Evolutionary conservation across 345 rosid species (phyloP).

Genomic region (Durio zibethinus): DNA sequence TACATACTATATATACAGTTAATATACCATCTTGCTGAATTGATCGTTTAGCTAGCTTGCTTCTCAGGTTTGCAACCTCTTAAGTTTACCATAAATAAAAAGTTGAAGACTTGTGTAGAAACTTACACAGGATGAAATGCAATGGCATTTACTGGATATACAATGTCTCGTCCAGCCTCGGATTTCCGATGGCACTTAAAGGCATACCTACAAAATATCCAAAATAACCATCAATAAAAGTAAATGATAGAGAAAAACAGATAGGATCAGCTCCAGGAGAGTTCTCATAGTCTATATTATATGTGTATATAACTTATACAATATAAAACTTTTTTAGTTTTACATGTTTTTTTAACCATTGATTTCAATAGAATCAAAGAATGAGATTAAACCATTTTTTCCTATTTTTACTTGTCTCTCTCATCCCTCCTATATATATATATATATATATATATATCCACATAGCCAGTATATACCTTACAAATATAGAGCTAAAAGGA

Average conservation of each 20-base stretch:
- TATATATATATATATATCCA: too few species aligned
- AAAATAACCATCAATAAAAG: neutral
- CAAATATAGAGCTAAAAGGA: neutral
- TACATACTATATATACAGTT: neutral
- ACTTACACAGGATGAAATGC: conserved; percentile 99
- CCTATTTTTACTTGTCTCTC: too few species aligned
- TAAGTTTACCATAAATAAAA: neutral
- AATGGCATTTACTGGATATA: conserved; percentile 91
- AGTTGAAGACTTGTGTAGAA: neutral
- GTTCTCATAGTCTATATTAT: neutral
- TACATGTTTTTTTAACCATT: too few species aligned
- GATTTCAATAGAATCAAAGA: too few species aligned
- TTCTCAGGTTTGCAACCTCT: neutral
- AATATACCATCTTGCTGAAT: neutral
- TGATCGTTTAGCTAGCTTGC: neutral
- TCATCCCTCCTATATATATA: too few species aligned
- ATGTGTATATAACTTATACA: too few species aligned
- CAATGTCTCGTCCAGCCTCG: conserved; percentile 95
- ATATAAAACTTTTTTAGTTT: too few species aligned
- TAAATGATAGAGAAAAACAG: conserved; percentile 2
- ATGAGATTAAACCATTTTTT: too few species aligned
- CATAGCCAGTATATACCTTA: conserved; percentile 1
- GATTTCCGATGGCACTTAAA: conserved; percentile 98
- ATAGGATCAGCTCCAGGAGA: neutral
- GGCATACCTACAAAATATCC: conserved; percentile 66